Base-by-base conservation (phyloP, 2,329 filamentous ascomycete genomes). In the Catunica adiposa region DNA sequence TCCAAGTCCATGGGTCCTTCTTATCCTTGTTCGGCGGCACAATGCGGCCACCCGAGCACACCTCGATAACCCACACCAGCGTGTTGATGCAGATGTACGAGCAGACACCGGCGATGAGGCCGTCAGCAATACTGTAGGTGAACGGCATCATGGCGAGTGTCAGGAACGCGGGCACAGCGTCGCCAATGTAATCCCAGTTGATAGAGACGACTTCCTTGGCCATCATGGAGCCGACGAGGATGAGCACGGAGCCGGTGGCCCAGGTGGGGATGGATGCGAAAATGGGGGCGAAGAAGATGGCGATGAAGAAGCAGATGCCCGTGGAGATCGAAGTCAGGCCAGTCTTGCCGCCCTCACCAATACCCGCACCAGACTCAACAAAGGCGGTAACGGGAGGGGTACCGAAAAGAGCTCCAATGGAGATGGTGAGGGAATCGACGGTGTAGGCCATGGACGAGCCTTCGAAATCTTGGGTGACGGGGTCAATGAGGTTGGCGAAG, bases 201-300 rank as follows among this genome's bases (percentile, higher is more conserved):
- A 94, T 89, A 60, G 92, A 84, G 15, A 78, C 79, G 11, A 85
- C 84, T 1, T 85, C 77, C 59, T 80, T 77, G 56, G 83, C 80
- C 88, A 94, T 94, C 76, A 94, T 83, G 20, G 82, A 82, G n/a
- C 88, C 88, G 55, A 94, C 86, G 40, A 94, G 80, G 62, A 94
- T 76, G 25, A 94, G 76, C n/a, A 89, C 89, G 65, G 84, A 89
- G 51, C 88, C 88, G 0, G 88, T 88, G 1, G 84, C 84, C 83
- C 83, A 88, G 0, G 84, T 83, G 1, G 84, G 84, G 14, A 88
- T 83, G 0, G 82, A 86, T 1, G 84, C 83, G 61, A 88, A 84
- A 29, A 88, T 82, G 0, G 84, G 84, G 0, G 84, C 83, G 61
- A 88, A 85, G 70, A 88, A 87, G 57, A 88, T 73, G 23, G 82